These are phyloP conservation scores for Rhododendron ferrugineum DNA, from an alignment of 148 eudicot species.

Conservation along the genomic window DNA sequence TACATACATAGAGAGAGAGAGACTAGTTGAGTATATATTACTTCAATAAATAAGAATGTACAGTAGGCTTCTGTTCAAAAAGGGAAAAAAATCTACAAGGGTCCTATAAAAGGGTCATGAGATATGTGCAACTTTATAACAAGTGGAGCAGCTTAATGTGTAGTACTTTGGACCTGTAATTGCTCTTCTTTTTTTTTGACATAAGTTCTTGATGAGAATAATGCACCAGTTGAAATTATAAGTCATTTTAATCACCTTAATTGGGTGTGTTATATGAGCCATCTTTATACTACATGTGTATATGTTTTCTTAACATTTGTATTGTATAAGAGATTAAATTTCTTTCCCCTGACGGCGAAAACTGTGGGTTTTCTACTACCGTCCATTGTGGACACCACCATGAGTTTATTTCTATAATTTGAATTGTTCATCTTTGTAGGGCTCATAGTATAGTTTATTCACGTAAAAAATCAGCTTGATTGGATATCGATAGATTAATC, in stretches of 20 bases:
- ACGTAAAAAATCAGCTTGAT: too few relatives aligned
- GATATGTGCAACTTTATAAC: background rate
- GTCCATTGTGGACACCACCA: too few relatives aligned
- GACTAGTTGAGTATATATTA: background rate
- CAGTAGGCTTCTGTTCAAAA: background rate
- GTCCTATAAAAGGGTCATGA: background rate
- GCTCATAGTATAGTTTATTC: too few relatives aligned
- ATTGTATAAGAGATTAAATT: too few relatives aligned
- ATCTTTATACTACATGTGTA: background rate
- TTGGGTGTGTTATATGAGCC: background rate
- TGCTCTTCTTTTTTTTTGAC: background rate
- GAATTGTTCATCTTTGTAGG: too few relatives aligned
- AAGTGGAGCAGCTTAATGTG: background rate
- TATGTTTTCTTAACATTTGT: background rate
- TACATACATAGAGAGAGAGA: constrained; percentile 20
- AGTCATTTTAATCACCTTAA: background rate
- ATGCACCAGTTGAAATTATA: background rate
- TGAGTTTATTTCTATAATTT: too few relatives aligned
- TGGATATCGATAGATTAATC: too few relatives aligned
- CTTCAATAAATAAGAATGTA: background rate
- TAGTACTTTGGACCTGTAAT: background rate
- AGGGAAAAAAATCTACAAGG: background rate
- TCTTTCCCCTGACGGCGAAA: too few relatives aligned
- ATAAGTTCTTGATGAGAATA: background rate
- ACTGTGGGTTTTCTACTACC: too few relatives aligned